Evolutionary conservation across 129 eudicot genomes (phyloP).

Genomic region (Lactuca sativa): DNA sequence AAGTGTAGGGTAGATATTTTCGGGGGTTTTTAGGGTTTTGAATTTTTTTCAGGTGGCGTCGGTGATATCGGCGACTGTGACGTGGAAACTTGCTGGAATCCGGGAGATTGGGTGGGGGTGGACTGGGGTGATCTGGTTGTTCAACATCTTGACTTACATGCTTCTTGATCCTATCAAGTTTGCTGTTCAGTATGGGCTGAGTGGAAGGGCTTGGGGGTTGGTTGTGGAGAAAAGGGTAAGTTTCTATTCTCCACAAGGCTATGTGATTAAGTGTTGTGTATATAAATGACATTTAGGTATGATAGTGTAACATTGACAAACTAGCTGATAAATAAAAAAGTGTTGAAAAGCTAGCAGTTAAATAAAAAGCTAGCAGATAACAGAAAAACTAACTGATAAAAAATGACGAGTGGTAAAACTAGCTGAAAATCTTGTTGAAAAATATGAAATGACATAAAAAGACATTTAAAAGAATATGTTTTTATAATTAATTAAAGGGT

Average conservation of each 20-base stretch:
- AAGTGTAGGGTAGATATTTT: not conserved
- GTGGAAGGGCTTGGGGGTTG: constrained; percentile 82
- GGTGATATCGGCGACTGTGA: constrained; percentile 56
- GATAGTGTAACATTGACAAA: too few species aligned
- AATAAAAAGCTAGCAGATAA: too few species aligned
- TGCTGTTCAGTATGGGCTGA: constrained; percentile 59
- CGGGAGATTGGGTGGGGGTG: constrained; percentile 82
- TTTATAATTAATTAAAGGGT: too few species aligned
- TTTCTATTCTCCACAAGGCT: not conserved
- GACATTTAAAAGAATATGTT: too few species aligned
- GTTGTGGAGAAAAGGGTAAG: constrained; percentile 69
- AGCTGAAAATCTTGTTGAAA: too few species aligned
- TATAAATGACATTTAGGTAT: too few species aligned
- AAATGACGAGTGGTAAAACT: too few species aligned
- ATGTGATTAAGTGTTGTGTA: not conserved
- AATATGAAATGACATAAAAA: too few species aligned
- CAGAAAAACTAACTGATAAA: too few species aligned
- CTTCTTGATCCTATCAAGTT: constrained; percentile 80
- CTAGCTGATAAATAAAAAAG: too few species aligned
- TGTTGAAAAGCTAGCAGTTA: too few species aligned
- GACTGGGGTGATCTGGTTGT: constrained; percentile 86
- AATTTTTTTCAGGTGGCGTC: constrained; percentile 57
- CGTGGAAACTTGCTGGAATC: constrained; percentile 68
- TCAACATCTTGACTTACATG: constrained; percentile 57
- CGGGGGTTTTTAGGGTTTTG: not conserved